Conservation (phyloP, 352 stramenopile species). For the Globisporangium recalcitrans region DNA sequence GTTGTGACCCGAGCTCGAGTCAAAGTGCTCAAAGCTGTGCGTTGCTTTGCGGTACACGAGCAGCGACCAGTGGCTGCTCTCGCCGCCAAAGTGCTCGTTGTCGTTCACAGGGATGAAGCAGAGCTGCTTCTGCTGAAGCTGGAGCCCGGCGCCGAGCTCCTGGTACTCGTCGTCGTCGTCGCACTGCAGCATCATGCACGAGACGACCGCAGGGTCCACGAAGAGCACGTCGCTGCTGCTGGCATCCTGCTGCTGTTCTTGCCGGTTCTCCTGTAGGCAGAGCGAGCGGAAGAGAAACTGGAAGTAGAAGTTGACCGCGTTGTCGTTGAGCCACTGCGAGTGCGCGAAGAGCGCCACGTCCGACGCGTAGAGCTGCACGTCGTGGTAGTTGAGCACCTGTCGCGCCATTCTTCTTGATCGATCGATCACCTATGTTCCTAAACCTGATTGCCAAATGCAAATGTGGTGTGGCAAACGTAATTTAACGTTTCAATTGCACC, state of each 20-base stretch:
- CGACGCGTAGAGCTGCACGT: conserved; percentile 77
- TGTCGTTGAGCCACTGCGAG: conserved; percentile 79
- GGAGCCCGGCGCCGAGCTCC: conserved; percentile 47
- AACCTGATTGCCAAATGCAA: no score
- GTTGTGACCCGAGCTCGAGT: conserved; percentile 70
- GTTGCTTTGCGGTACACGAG: conserved; percentile 33
- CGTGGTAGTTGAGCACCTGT: conserved; percentile 73
- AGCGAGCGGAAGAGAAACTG: conserved; percentile 51
- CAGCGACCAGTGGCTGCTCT: conserved; percentile 76
- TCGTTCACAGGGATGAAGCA: conserved; percentile 72
- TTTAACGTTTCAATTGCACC: background rate
- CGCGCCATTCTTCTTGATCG: conserved; percentile 22
- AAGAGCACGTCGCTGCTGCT: conserved; percentile 35
- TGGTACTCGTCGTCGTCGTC: conserved; percentile 74
- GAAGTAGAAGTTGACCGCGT: conserved; percentile 81
- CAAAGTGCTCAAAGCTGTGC: conserved; percentile 52
- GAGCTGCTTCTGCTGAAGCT: conserved; percentile 31
- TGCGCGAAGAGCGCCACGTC: conserved; percentile 65
- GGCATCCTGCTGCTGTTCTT: no score
- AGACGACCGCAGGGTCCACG: conserved; percentile 74
- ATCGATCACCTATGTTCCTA: no score
- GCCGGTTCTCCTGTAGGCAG: no score
- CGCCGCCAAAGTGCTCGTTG: conserved; percentile 44
- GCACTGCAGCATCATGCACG: conserved; percentile 78
- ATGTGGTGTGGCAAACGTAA: no score